Evolutionary conservation across 495 filamentous ascomycete genomes (phyloP).

Genomic region (Polyplosphaeria fusca): DNA sequence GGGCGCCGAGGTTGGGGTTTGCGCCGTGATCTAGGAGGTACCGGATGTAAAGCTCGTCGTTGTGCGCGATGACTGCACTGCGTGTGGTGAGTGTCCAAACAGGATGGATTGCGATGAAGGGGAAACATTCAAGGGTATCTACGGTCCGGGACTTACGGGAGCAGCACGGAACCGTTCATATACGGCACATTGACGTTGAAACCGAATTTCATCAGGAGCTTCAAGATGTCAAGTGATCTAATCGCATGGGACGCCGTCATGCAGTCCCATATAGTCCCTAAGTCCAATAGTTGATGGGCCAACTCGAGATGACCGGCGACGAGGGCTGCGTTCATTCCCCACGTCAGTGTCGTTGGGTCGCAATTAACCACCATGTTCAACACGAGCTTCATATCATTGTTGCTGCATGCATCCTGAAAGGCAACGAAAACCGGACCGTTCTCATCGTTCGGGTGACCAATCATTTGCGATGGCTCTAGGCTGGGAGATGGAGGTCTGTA

Average conservation of each 20-base stretch:
- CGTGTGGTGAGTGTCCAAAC: neutral
- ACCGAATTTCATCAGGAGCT: constrained; percentile 2
- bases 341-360: too few species aligned
- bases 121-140: neutral
- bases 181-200: neutral
- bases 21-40: constrained; percentile 3
- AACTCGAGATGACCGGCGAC: neutral
- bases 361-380: too few species aligned
- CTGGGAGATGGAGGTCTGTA: too few species aligned
- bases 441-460: too few species aligned
- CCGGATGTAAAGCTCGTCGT: neutral
- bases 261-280: neutral
- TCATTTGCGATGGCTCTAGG: too few species aligned
- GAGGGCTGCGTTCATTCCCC: neutral
- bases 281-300: neutral
- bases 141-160: neutral
- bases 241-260: neutral
- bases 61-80: neutral
- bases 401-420: too few species aligned
- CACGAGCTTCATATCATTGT: too few species aligned
- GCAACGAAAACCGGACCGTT: too few species aligned
- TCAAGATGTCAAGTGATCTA: neutral
- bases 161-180: neutral
- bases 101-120: too few species aligned
- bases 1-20: constrained; percentile 2